These are phyloP conservation scores for Pythium aristosporum DNA, from an alignment of 352 stramenopile species.

Conservation along the genomic window DNA sequence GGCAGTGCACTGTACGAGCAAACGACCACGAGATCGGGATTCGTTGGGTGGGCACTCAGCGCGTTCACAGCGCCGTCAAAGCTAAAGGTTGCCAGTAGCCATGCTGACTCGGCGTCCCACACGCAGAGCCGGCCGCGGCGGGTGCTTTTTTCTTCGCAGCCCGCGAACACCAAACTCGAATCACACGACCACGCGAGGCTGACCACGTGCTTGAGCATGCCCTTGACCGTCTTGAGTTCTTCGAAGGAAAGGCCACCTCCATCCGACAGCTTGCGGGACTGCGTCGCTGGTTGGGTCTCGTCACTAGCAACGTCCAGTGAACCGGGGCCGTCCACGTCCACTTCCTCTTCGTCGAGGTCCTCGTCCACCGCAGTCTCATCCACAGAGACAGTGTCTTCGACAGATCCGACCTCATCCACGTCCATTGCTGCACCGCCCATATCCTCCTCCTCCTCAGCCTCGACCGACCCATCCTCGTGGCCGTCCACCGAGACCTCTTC, in stretches of 20 bases:
- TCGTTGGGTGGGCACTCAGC: slow-evolving; percentile 50
- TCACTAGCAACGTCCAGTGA: not conserved
- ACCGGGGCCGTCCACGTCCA: slow-evolving; percentile 26
- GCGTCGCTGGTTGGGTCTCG: not conserved
- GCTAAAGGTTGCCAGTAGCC: slow-evolving; percentile 51
- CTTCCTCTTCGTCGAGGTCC: slow-evolving; percentile 26
- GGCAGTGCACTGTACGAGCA: slow-evolving; percentile 59
- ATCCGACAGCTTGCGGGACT: slow-evolving; percentile 19
- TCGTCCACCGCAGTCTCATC: slow-evolving; percentile 25
- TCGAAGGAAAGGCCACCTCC: slow-evolving; percentile 33
- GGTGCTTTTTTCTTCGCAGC: slow-evolving; percentile 68
- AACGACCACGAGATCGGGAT: slow-evolving; percentile 56
- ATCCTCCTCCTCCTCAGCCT: slow-evolving; percentile 38
- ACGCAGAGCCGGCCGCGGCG: slow-evolving; percentile 56
- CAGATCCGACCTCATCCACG: slow-evolving; percentile 11
- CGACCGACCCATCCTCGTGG: slow-evolving; percentile 19
- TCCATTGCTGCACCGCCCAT: slow-evolving; percentile 23
- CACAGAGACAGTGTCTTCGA: slow-evolving; percentile 23
- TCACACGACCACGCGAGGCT: slow-evolving; percentile 69
- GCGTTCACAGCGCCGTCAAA: slow-evolving; percentile 61
- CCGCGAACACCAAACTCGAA: slow-evolving; percentile 53
- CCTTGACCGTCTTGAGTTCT: slow-evolving; percentile 55
- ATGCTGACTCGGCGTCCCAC: slow-evolving; percentile 63
- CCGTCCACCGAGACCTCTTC: slow-evolving; percentile 42
- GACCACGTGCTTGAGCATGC: slow-evolving; percentile 59